Evolutionary conservation across 129 eudicot genomes (phyloP).

Genomic region (Helianthus annuus): DNA sequence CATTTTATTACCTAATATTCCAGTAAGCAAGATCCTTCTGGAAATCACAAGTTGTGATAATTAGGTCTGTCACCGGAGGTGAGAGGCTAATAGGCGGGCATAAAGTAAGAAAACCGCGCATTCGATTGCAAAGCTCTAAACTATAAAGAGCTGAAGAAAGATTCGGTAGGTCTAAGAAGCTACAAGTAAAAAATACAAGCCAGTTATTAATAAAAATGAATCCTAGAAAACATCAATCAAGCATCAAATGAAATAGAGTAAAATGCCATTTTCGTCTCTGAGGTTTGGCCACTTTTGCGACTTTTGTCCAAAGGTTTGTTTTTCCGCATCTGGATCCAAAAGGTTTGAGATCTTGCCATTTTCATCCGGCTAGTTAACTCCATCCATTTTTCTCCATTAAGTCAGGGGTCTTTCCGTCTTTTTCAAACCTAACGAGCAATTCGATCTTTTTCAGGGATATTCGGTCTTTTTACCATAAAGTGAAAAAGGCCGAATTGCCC

Average conservation of each 20-base stretch:
- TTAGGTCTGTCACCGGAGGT: constrained; percentile 64
- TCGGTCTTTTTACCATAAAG: no score
- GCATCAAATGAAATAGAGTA: not conserved
- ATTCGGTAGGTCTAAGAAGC: constrained; percentile 82
- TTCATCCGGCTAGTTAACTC: no score
- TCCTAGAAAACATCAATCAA: not conserved
- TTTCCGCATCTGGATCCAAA: no score
- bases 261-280: no score
- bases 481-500: no score
- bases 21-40: constrained; percentile 69
- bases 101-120: constrained; percentile 62
- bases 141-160: constrained; percentile 71
- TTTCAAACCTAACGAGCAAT: no score
- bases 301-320: no score
- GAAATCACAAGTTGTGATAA: constrained; percentile 63
- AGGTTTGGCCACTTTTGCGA: no score
- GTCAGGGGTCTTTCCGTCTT: no score
- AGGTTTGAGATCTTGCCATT: no score
- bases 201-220: constrained; percentile 8
- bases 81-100: constrained; percentile 65
- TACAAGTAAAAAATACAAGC: constrained; percentile 20
- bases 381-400: no score
- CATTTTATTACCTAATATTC: constrained; percentile 61
- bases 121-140: constrained; percentile 61
- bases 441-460: no score